Base-by-base conservation (phyloP, 768 basidiomycete genomes). In the Psilocybe azurescens region DNA sequence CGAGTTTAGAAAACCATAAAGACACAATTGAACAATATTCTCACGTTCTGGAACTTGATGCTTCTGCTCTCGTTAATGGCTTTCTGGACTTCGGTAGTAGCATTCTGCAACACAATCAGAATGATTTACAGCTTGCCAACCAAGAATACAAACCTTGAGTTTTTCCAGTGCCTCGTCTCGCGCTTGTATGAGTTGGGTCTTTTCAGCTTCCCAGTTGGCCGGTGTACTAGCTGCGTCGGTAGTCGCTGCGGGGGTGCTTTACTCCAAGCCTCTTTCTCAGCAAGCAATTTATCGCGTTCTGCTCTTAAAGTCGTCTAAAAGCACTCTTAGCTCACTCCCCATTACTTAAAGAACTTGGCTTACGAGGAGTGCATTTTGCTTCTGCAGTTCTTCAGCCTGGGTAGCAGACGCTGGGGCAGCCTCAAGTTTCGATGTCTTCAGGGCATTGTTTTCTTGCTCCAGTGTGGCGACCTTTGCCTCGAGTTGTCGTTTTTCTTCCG, bases 261-360 rank as follows among this genome's bases (percentile, higher is more conserved):
- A 53, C 49, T 69, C 81, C 71, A 81, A 20, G 74, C 73, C 59
- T 82, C 81, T 69, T 87, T 90, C 69, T 90, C 89, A 0, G 79
- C 80, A 29, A 89, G 75, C 16, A 93, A 74, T 53, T 77, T 80
- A 67, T 91, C 89, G 53, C 86, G 80, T 72, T 94, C 87, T 48
- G 81, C 79, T 57, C 74, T 79, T 29, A 92, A 72, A 50, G 79
- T 65, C 55, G 82, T 76, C 89, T 91, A 41, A 5, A 64, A 16
- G 47, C 20, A 16, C 16, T 16, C n/a, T 67, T 56, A 30, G 20
- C 3, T 14, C 18, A 30, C 24, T 39, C 5, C 11, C 14, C 5
- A 38, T 0, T 18, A 33, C 9, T 30, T 51, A 13, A 20, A 18
- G 2, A 47, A 39, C 24, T 33, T 24, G 24, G 72, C 78, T 47